A percentile compares a stretch with the other conserved stretches of the same genome.
Evolutionary conservation across 1,284 basidiomycete species (phyloP).

Genomic region (Pseudozyma sp.): DNA sequence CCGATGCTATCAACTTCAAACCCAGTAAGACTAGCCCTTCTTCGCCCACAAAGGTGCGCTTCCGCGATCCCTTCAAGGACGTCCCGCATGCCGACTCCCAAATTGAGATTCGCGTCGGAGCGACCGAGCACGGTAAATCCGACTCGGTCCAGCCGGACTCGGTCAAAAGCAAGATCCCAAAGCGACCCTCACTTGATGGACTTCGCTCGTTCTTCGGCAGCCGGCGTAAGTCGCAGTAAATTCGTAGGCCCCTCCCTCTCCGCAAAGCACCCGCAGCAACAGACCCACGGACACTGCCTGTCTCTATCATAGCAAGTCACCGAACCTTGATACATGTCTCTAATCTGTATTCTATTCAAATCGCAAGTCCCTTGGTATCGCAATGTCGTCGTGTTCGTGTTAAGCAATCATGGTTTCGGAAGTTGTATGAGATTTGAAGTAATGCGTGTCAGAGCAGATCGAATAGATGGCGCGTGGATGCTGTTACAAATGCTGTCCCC

Average conservation of each 20-base stretch:
- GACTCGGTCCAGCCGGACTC: slow-evolving; percentile 10
- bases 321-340: too few relatives aligned
- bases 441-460: too few relatives aligned
- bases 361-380: too few relatives aligned
- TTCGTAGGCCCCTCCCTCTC: background rate
- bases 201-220: slow-evolving; percentile 29
- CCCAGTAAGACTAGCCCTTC: background rate
- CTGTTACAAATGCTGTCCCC: too few relatives aligned
- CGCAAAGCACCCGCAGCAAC: background rate
- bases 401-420: too few relatives aligned
- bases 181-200: slow-evolving; percentile 22
- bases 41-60: slow-evolving; percentile 12
- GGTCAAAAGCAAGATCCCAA: slow-evolving; percentile 6
- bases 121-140: slow-evolving; percentile 21
- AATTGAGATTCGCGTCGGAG: slow-evolving; percentile 11
- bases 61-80: slow-evolving; percentile 29
- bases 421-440: too few relatives aligned
- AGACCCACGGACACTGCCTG: background rate
- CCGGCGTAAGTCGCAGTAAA: slow-evolving; percentile 23
- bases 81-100: slow-evolving; percentile 1
- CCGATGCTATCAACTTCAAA: background rate
- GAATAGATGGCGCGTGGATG: too few relatives aligned
- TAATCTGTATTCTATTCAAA: too few relatives aligned
- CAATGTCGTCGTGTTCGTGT: too few relatives aligned
- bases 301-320: too few relatives aligned